phyloP scores from a whole-genome alignment of 2,329 filamentous ascomycete species.

The Colletotrichum orchidophilum region DNA sequence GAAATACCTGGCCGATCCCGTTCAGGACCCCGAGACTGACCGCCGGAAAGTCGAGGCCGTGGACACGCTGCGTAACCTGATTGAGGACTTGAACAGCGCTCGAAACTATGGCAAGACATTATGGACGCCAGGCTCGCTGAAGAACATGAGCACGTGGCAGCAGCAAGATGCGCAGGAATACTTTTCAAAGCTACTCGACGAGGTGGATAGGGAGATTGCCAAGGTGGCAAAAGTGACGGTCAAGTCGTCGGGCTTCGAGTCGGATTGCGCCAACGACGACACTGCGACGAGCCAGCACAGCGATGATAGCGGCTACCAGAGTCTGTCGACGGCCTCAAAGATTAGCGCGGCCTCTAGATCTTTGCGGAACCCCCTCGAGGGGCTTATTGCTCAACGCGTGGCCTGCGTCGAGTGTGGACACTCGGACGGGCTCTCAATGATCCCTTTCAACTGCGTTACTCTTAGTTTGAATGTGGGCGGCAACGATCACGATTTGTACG shows the following conservation, averaged over 20 bases:
- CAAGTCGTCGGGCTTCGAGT: constrained; percentile 51
- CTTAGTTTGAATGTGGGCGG: constrained; percentile 77
- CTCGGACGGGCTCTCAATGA: constrained; percentile 88
- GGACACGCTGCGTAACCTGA: constrained; percentile 67
- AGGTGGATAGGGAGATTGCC: constrained; percentile 80
- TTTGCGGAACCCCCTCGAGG: constrained; percentile 83
- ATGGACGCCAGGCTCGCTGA: constrained; percentile 84
- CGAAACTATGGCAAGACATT: constrained; percentile 78
- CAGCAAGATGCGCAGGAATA: constrained; percentile 99
- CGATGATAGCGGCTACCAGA: constrained; percentile 67
- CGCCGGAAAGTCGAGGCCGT: constrained; percentile 36
- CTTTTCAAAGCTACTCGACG: constrained; percentile 87
- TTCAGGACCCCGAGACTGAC: constrained; percentile 37
- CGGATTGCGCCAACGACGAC: constrained; percentile 51
- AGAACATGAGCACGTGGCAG: constrained; percentile 93
- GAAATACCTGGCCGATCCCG: constrained; percentile 67
- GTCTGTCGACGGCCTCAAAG: constrained; percentile 50
- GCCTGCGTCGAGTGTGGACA: constrained; percentile 87
- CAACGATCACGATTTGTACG: constrained; percentile 74
- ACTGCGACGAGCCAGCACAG: constrained; percentile 58
- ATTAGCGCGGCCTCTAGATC: constrained; percentile 40
- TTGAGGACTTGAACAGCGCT: constrained; percentile 75
- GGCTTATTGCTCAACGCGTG: constrained; percentile 86
- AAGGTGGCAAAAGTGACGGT: constrained; percentile 52
- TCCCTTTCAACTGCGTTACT: constrained; percentile 93